A percentile compares a stretch with the other conserved stretches of the same genome.
phyloP scores from a whole-genome alignment of 1,284 basidiomycete species.

The Ceratobasidium sp. region DNA sequence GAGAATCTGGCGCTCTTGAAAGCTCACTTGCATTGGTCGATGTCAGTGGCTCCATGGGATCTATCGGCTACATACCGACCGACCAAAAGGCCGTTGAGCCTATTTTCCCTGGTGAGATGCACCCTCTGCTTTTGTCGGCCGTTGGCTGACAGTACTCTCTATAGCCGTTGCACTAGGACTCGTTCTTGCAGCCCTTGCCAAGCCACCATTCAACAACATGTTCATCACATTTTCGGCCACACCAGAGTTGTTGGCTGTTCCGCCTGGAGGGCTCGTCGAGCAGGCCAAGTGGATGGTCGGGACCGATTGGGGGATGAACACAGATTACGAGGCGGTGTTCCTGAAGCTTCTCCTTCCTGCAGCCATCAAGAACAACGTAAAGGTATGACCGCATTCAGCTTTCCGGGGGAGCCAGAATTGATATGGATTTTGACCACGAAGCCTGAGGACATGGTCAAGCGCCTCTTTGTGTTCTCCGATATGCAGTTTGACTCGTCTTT shows the following conservation, averaged over 20 bases:
- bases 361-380: conserved; percentile 61
- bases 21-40: conserved; percentile 74
- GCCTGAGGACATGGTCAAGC: conserved; percentile 69
- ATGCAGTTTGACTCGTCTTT: conserved; percentile 71
- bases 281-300: conserved; percentile 52
- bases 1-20: conserved; percentile 61
- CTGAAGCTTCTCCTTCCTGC: conserved; percentile 63
- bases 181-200: conserved; percentile 65
- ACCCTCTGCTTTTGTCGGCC: not conserved
- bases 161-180: conserved; percentile 66
- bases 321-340: conserved; percentile 66
- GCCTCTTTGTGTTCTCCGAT: conserved; percentile 74
- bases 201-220: conserved; percentile 64
- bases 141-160: not conserved
- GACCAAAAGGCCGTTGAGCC: conserved; percentile 48
- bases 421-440: not conserved
- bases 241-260: conserved; percentile 59
- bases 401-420: not conserved
- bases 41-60: conserved; percentile 75
- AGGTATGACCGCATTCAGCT: conserved; percentile 37
- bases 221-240: conserved; percentile 70
- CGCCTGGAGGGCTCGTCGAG: conserved; percentile 48
- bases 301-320: conserved; percentile 63
- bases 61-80: conserved; percentile 4
- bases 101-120: conserved; percentile 54